Percentiles rank a stretch among this genome's conserved stretches.
These are phyloP conservation scores for Paratrimastix pyriformis DNA, from an alignment of 78 protist genomes.

Conservation along the genomic window DNA sequence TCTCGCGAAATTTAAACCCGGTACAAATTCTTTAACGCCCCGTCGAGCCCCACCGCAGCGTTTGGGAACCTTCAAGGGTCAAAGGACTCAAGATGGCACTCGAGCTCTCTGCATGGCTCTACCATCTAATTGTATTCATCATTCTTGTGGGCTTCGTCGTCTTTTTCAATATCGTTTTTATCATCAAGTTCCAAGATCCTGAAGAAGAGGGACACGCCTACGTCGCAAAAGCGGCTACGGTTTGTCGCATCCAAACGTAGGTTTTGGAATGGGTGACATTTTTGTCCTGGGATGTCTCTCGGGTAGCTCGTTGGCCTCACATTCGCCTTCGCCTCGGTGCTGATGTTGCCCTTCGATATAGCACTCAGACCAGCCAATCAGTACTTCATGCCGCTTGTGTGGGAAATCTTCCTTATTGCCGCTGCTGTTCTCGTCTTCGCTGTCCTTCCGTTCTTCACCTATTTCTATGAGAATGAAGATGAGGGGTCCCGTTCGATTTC, in stretches of 20 bases:
- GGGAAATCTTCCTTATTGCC: background rate
- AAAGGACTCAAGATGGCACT: too few species aligned
- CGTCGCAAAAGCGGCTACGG: background rate
- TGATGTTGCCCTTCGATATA: background rate
- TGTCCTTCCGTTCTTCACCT: background rate
- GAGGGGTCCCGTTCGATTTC: background rate
- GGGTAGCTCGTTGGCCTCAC: too few species aligned
- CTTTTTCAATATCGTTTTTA: background rate
- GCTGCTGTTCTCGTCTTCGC: background rate
- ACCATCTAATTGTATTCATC: background rate
- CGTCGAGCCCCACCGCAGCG: too few species aligned
- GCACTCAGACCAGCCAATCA: background rate
- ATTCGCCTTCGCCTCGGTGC: background rate
- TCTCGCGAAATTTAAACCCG: too few species aligned
- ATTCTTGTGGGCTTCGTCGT: background rate
- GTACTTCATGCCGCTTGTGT: background rate
- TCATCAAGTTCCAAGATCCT: background rate
- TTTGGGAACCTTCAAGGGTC: too few species aligned
- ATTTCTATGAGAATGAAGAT: background rate
- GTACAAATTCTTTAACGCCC: too few species aligned
- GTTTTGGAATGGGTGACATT: background rate
- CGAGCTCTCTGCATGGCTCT: too few species aligned
- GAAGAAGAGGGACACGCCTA: background rate
- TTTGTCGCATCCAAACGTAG: background rate
- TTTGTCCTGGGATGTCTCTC: background rate